phyloP scores from a whole-genome alignment of 345 rosid genomes.

The Combretum micranthum region DNA sequence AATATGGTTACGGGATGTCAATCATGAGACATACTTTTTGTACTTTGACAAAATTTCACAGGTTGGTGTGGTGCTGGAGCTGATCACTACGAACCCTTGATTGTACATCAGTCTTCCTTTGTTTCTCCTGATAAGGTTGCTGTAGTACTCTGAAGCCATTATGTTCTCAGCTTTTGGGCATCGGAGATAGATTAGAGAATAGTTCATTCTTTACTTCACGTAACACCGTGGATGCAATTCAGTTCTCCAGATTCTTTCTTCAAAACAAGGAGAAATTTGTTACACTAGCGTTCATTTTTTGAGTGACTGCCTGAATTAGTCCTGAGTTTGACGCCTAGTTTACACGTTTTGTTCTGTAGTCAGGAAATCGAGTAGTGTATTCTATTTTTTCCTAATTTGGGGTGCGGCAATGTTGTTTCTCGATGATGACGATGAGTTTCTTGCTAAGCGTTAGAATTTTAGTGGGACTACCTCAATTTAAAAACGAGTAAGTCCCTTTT shows the following conservation, averaged over 20 bases:
- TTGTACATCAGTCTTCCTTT: slow-evolving; percentile 61
- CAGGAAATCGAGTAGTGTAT: too few relatives aligned
- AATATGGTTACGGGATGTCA: too few relatives aligned
- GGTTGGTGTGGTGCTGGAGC: slow-evolving; percentile 99
- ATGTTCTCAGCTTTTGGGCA: slow-evolving; percentile 31
- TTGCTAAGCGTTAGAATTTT: too few relatives aligned
- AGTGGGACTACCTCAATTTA: too few relatives aligned
- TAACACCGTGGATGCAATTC: slow-evolving; percentile 10
- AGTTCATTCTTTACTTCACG: slow-evolving; percentile 16
- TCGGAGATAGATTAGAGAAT: slow-evolving; percentile 22
- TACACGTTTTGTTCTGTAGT: too few relatives aligned
- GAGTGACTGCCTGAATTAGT: background rate
- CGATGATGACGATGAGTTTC: too few relatives aligned
- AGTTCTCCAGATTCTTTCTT: slow-evolving; percentile 17
- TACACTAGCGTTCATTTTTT: slow-evolving; percentile 10
- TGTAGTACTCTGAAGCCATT: slow-evolving; percentile 47
- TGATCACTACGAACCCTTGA: slow-evolving; percentile 93
- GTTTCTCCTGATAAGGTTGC: slow-evolving; percentile 88
- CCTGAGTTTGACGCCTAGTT: too few relatives aligned
- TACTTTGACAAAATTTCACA: slow-evolving; percentile 11
- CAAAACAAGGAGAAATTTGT: slow-evolving; percentile 13
- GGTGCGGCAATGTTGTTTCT: too few relatives aligned
- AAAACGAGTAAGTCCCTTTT: too few relatives aligned
- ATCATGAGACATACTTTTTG: too few relatives aligned
- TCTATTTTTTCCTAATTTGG: too few relatives aligned